Percentiles rank a stretch among this genome's conserved stretches.
Conservation (phyloP, 2,329 filamentous ascomycete species). For the Neofusicoccum sp. region DNA sequence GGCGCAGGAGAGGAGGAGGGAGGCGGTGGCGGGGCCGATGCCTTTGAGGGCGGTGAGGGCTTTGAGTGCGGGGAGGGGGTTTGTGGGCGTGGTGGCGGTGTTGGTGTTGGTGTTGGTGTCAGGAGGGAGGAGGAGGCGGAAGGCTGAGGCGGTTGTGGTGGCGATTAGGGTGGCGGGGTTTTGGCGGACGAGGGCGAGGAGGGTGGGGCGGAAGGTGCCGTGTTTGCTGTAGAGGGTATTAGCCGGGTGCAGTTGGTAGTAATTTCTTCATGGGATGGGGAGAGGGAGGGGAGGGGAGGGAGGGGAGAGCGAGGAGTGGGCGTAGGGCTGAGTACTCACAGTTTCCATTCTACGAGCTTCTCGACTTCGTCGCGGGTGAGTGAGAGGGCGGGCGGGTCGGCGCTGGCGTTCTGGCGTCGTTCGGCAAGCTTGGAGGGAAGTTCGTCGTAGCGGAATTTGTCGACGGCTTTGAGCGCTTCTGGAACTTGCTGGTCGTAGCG, state of each 20-base stretch:
- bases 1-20: constrained; percentile 69
- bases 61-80: constrained; percentile 47
- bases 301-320: background rate
- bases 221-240: constrained; percentile 39
- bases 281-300: no score
- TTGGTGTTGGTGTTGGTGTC: constrained; percentile 14
- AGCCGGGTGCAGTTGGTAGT: no score
- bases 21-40: constrained; percentile 78
- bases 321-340: constrained; percentile 28
- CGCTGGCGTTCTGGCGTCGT: background rate
- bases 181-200: constrained; percentile 54
- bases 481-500: constrained; percentile 34
- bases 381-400: background rate
- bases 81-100: background rate
- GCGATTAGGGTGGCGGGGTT: constrained; percentile 58
- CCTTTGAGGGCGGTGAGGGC: constrained; percentile 66
- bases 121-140: constrained; percentile 34
- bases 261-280: no score
- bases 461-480: constrained; percentile 34
- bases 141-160: constrained; percentile 56
- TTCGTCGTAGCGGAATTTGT: constrained; percentile 34
- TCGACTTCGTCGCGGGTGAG: constrained; percentile 30
- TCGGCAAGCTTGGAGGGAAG: constrained; percentile 31
- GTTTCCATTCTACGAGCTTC: constrained; percentile 44
- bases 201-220: constrained; percentile 53